These are phyloP conservation scores for Hypoxylon fuscum DNA, from an alignment of 495 filamentous ascomycete species.

Conservation along the genomic window DNA sequence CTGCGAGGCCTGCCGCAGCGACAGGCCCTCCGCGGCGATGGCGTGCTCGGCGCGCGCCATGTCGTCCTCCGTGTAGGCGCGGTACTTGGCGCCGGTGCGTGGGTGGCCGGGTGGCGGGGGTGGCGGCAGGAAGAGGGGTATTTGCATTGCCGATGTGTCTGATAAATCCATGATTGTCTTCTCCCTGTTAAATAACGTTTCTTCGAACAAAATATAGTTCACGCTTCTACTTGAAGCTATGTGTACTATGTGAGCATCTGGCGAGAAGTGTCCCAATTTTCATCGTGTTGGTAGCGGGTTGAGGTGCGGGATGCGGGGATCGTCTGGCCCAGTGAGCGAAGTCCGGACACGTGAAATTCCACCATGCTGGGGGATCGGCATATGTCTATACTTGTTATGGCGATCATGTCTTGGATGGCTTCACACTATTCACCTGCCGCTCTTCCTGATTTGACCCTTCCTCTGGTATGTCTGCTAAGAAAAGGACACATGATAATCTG, in stretches of 20 bases:
- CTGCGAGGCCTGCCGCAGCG: conserved; percentile 6
- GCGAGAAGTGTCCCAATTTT: conserved; percentile 23
- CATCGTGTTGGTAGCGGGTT: background rate
- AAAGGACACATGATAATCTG: background rate
- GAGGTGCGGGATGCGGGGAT: background rate
- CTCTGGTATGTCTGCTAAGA: background rate
- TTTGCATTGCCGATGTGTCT: conserved; percentile 6
- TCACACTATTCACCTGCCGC: background rate
- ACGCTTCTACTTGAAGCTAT: too few relatives aligned
- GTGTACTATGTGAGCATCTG: too few relatives aligned
- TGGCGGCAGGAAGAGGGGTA: conserved; percentile 6
- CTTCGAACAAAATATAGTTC: too few relatives aligned
- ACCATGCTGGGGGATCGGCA: background rate
- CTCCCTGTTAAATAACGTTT: background rate
- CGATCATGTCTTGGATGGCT: background rate
- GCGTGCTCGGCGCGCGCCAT: conserved; percentile 22
- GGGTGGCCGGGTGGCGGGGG: background rate
- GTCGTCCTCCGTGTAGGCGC: conserved; percentile 24
- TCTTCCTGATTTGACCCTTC: background rate
- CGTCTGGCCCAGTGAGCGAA: conserved; percentile 8
- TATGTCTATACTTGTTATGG: background rate
- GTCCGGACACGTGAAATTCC: conserved; percentile 25
- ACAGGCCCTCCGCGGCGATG: conserved; percentile 19
- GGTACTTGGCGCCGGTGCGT: conserved; percentile 21
- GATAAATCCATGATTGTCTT: conserved; percentile 11